Percentiles rank a stretch among this genome's conserved stretches.
Conservation (phyloP, 371 early-diverging fungal genomes). For the Funneliformis caledonium region DNA sequence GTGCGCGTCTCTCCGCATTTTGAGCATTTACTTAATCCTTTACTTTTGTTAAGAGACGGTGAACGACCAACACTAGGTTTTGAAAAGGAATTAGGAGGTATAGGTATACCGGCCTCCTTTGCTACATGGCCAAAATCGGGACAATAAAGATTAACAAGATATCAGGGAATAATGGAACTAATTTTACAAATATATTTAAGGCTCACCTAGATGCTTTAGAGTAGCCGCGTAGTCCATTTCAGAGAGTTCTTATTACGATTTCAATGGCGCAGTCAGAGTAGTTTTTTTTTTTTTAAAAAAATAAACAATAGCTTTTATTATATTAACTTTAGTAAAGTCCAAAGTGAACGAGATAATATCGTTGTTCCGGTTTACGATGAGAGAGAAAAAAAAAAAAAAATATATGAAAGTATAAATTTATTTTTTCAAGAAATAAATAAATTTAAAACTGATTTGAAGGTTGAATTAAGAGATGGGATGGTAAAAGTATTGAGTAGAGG, state of each 20-base stretch:
- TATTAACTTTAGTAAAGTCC: neutral
- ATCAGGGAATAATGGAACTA: neutral
- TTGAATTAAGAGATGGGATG: neutral
- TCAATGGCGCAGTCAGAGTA: neutral
- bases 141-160: neutral
- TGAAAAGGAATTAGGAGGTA: constrained; percentile 19
- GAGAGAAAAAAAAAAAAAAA: no score
- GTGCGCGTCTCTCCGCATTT: constrained; percentile 22
- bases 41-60: neutral
- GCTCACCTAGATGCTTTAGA: constrained; percentile 19
- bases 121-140: neutral
- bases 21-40: constrained; percentile 9
- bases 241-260: neutral
- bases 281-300: neutral
- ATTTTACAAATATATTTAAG: neutral
- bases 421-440: neutral
- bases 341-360: neutral
- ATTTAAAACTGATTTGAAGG: neutral
- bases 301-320: neutral
- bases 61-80: neutral
- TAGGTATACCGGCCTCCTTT: constrained; percentile 13
- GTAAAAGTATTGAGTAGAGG: neutral
- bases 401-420: no score
- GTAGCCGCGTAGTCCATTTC: constrained; percentile 24
- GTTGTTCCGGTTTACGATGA: neutral